Evolutionary conservation across 208 protist genomes (phyloP), one percentile per base, ranked within the genome.

Genomic region (Wallacemonas sp.): DNA sequence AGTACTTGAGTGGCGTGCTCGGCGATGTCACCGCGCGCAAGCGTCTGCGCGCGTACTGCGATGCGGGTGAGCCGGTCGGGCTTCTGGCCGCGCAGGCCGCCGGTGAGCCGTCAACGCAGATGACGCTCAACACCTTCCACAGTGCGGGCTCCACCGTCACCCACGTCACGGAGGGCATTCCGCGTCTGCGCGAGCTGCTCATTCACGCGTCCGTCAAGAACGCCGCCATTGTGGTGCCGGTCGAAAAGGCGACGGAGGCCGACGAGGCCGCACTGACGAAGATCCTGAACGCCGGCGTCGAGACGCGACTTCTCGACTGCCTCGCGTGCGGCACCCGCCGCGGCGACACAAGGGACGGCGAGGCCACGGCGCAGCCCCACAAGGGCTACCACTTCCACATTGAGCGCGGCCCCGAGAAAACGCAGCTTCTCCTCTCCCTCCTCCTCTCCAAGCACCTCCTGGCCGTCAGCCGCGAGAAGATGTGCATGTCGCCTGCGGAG

Each of bases 81-180:
- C 81, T 99, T 28, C 68, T 99, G 5, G 98, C 98, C 11, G 98
- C 92, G 10, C 98, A 99, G 86, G 97, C 97, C 1, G 98, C 99
- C 32, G 99, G 98, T 45, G 99, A 99, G 77, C 99, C 99, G 22
- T 99, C 98, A 1, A 99, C 99, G 61, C 99, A 99, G 81, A 99
- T 99, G 99, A 99, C 99, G 31, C 91, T 99, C 10, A 99, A 99
- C 90, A 99, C 99, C 41, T 99, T 99, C 91, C 99, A 99, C 87
- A 98, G 99, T 55, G 99, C 99, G 25, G 99, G 99, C 70, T 93
- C 94, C 29, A 99, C 98, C 63, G 98, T 97, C n/a, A 97, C 95
- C 11, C 99, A 99, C 86, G 98, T 99, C 28, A 99, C 98, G n/a
- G 91, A 99, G 41, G 99, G 99, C 84, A 99, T 99, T 74, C 99